These are phyloP conservation scores for Lycium barbarum DNA, from an alignment of 257 asterid genomes.

Conservation along the genomic window DNA sequence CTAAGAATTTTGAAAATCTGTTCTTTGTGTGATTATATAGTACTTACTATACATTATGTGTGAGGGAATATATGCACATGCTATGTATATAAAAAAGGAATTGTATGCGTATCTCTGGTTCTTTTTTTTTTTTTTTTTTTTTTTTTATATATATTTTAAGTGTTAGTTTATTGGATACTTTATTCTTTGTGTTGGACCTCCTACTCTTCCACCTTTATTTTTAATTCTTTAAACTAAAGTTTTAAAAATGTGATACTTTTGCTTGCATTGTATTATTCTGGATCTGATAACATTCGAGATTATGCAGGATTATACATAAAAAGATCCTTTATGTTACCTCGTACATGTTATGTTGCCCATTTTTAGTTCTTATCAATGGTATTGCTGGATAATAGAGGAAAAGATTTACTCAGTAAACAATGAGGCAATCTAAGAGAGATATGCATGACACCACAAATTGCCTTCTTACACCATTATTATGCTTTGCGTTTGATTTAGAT, in stretches of 20 bases:
- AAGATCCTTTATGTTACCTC: too few relatives aligned
- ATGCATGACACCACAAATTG: background rate
- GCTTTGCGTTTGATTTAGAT: background rate
- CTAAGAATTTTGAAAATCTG: background rate
- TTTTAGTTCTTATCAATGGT: background rate
- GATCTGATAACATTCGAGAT: too few relatives aligned
- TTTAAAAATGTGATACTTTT: background rate
- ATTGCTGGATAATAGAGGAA: conserved; percentile 2
- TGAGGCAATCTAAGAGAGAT: background rate
- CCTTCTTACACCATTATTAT: conserved; percentile 15
- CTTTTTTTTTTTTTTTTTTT: background rate
- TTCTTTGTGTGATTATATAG: background rate
- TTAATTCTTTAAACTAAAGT: background rate
- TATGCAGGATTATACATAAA: too few relatives aligned
- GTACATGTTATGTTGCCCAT: background rate
- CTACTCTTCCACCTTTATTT: background rate
- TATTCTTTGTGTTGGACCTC: conserved; percentile 25
- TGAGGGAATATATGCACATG: background rate
- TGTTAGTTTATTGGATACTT: background rate
- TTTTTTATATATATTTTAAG: background rate
- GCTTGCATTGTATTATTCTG: too few relatives aligned
- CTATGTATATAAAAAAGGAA: background rate
- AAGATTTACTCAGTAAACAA: background rate
- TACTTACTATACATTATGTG: too few relatives aligned
- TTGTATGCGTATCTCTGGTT: background rate